These are phyloP conservation scores for Candida parachauliodes DNA, from an alignment of 805 yeast species.

Conservation along the genomic window DNA sequence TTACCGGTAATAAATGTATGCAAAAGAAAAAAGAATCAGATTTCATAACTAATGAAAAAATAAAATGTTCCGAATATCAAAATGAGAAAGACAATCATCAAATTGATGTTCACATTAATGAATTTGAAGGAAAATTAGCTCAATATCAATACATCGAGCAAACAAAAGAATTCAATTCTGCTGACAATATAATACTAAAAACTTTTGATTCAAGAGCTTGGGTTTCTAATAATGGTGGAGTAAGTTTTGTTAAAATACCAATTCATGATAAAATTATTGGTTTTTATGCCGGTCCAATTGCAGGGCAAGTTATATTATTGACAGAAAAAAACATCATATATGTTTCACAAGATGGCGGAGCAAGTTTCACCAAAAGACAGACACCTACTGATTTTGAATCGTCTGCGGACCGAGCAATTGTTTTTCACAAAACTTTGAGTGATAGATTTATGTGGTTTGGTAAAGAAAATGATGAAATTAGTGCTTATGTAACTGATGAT, in stretches of 20 bases:
- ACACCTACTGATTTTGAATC: constrained; percentile 49
- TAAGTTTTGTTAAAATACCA: constrained; percentile 32
- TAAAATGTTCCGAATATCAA: constrained; percentile 34
- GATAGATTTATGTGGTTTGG: constrained; percentile 70
- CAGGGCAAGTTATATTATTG: constrained; percentile 53
- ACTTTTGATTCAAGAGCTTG: constrained; percentile 51
- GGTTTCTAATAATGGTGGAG: constrained; percentile 56
- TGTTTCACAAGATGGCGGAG: constrained; percentile 67
- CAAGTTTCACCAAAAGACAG: constrained; percentile 41
- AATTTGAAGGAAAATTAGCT: constrained; percentile 49
- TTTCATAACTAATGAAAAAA: constrained; percentile 21
- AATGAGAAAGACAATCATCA: constrained; percentile 13
- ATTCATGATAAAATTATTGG: constrained; percentile 30
- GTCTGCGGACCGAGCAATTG: constrained; percentile 39
- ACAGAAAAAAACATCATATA: constrained; percentile 50
- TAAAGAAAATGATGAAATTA: constrained; percentile 51
- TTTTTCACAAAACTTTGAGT: constrained; percentile 58
- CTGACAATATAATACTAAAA: constrained; percentile 52
- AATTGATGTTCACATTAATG: constrained; percentile 37
- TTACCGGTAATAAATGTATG: constrained; percentile 46
- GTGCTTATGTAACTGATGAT: constrained; percentile 62
- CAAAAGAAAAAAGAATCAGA: constrained; percentile 19
- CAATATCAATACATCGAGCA: constrained; percentile 63
- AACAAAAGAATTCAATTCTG: constrained; percentile 23
- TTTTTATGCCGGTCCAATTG: constrained; percentile 49